phyloP scores from a whole-genome alignment of 768 basidiomycete genomes.

The Tricholoma flavovirens region DNA sequence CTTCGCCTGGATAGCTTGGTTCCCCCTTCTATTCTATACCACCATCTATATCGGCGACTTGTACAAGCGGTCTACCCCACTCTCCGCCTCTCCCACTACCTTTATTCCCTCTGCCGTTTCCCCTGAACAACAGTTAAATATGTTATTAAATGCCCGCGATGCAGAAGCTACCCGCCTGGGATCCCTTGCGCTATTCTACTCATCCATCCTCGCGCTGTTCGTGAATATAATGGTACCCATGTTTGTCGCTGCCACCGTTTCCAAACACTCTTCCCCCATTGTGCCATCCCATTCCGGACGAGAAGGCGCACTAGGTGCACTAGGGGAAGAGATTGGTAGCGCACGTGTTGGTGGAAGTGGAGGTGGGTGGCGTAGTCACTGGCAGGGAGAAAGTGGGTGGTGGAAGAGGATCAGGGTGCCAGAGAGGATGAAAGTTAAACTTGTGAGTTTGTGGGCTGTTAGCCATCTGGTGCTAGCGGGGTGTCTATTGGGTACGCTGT shows the following conservation, averaged over 20 bases:
- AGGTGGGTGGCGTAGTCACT: not conserved
- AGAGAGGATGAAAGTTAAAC: constrained; percentile 48
- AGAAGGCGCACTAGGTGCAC: constrained; percentile 4
- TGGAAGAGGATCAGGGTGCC: constrained; percentile 25
- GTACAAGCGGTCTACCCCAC: constrained; percentile 49
- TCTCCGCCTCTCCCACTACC: constrained; percentile 14
- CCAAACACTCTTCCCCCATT: not conserved
- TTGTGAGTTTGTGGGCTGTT: constrained; percentile 72
- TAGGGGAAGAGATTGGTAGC: constrained; percentile 6
- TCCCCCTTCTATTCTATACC: constrained; percentile 85
- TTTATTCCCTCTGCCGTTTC: constrained; percentile 12
- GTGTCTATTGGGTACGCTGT: constrained; percentile 85
- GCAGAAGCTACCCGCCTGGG: constrained; percentile 78
- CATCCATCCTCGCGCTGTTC: constrained; percentile 60
- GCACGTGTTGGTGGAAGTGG: not conserved
- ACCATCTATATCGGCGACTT: constrained; percentile 86
- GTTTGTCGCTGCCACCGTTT: constrained; percentile 35
- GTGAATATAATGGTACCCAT: constrained; percentile 69
- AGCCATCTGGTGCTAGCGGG: constrained; percentile 68
- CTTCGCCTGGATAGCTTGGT: constrained; percentile 88
- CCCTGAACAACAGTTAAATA: constrained; percentile 11
- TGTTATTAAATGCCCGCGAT: constrained; percentile 30
- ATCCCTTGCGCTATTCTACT: constrained; percentile 76
- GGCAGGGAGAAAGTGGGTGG: constrained; percentile 1
- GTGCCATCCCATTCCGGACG: not conserved